phyloP scores from a whole-genome alignment of 1,284 basidiomycete species.

The Moniliophthora roreri region DNA sequence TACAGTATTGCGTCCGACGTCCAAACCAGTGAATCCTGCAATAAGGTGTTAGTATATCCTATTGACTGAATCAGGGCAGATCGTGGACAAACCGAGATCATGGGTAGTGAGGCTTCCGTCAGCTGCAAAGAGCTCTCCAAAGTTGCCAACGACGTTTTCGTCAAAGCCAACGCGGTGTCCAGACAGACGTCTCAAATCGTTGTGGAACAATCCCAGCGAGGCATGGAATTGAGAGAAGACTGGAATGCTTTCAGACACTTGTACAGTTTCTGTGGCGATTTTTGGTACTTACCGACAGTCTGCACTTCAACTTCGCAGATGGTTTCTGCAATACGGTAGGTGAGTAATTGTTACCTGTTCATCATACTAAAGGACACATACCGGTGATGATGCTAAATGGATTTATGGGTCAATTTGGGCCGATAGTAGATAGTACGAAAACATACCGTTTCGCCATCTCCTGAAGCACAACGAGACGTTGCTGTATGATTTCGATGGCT shows the following conservation, averaged over 20 bases:
- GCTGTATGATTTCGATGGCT: constrained; percentile 25
- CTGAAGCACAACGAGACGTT: constrained; percentile 24
- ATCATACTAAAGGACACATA: no score
- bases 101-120: constrained; percentile 18
- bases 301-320: constrained; percentile 33
- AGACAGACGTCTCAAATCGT: constrained; percentile 26
- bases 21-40: constrained; percentile 16
- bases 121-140: constrained; percentile 14
- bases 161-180: constrained; percentile 25
- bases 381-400: constrained; percentile 36
- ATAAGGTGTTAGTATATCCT: no score
- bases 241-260: not conserved
- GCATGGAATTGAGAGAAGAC: constrained; percentile 15
- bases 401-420: not conserved
- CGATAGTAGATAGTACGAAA: not conserved
- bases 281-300: constrained; percentile 22
- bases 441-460: constrained; percentile 28
- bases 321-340: no score
- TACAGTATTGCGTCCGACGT: constrained; percentile 18
- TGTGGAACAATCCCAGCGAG: constrained; percentile 23
- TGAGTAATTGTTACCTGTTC: no score
- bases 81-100: constrained; percentile 6
- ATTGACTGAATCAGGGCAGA: no score
- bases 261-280: not conserved
- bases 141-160: constrained; percentile 18